A percentile compares a stretch with the other conserved stretches of the same genome.
Conservation (phyloP, 1,284 basidiomycete genomes). For the Grifola frondosa region DNA sequence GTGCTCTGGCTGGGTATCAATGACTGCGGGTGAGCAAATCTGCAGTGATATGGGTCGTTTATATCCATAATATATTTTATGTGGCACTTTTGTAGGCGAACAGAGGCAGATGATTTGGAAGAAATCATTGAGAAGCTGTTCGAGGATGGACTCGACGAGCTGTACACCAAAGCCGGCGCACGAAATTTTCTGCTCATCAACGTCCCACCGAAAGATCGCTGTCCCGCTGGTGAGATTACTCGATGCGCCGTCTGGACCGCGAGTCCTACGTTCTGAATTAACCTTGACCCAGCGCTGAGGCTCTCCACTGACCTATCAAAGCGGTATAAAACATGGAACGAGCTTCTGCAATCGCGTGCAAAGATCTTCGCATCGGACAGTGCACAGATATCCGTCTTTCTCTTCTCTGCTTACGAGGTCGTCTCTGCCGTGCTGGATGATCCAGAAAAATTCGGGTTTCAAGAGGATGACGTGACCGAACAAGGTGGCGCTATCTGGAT, state of each 20-base stretch:
- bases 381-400: conserved; percentile 22
- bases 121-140: conserved; percentile 19
- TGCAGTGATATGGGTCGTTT: background rate
- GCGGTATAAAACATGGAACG: conserved; percentile 33
- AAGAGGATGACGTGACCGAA: conserved; percentile 23
- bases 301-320: conserved; percentile 16
- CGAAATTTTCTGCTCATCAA: conserved; percentile 28
- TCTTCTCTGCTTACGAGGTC: conserved; percentile 33
- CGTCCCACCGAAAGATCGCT: conserved; percentile 26
- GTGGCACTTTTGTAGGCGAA: conserved; percentile 5
- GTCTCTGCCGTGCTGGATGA: conserved; percentile 36
- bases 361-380: conserved; percentile 23
- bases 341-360: conserved; percentile 19
- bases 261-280: no score
- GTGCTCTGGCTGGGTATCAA: conserved; percentile 24
- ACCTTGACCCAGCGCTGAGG: no score
- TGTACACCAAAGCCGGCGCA: conserved; percentile 26
- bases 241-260: no score
- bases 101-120: conserved; percentile 19
- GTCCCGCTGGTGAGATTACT: conserved; percentile 21
- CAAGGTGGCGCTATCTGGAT: conserved; percentile 36
- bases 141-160: conserved; percentile 20
- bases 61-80: background rate
- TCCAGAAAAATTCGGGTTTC: conserved; percentile 30
- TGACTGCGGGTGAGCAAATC: conserved; percentile 20